Percentiles rank a stretch among this genome's conserved stretches.
These are phyloP conservation scores for Monilinia fructicola DNA, from an alignment of 2,329 filamentous ascomycete genomes.

Conservation along the genomic window DNA sequence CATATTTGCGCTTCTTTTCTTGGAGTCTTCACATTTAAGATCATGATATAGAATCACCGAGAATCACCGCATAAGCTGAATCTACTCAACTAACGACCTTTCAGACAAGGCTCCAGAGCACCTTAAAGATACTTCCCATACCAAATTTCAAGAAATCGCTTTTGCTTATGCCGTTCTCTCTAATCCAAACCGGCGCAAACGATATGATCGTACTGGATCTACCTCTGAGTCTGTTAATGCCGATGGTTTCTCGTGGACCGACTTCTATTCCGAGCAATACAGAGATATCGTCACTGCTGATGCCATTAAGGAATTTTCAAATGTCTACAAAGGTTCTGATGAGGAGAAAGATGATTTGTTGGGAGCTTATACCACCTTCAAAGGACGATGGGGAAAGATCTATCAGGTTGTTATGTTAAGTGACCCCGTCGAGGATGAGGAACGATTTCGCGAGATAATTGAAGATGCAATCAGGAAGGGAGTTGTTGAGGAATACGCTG, in stretches of 20 bases:
- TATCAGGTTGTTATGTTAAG: conserved; percentile 88
- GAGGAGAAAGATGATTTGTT: conserved; percentile 82
- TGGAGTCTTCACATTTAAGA: not conserved
- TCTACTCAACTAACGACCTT: conserved; percentile 23
- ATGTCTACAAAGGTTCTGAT: conserved; percentile 78
- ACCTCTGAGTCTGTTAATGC: conserved; percentile 80
- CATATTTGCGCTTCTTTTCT: not conserved
- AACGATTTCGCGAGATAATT: conserved; percentile 77
- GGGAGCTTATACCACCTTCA: conserved; percentile 66
- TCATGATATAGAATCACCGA: not conserved
- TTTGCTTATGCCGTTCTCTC: conserved; percentile 94
- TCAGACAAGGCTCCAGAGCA: conserved; percentile 73
- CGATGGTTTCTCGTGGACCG: conserved; percentile 84
- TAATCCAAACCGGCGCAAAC: conserved; percentile 73
- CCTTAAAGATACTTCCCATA: conserved; percentile 70
- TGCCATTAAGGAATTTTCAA: conserved; percentile 72
- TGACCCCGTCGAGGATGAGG: conserved; percentile 79
- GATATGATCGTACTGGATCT: conserved; percentile 87
- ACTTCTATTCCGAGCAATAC: conserved; percentile 86
- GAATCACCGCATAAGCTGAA: not conserved
- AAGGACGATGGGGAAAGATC: conserved; percentile 74
- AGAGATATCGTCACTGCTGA: conserved; percentile 71
- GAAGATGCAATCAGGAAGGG: conserved; percentile 72
- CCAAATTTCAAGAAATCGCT: conserved; percentile 83
- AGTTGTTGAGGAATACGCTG: conserved; percentile 64